These are phyloP conservation scores for Fusarium camptoceras DNA, from an alignment of 2,329 filamentous ascomycete species.

Conservation along the genomic window DNA sequence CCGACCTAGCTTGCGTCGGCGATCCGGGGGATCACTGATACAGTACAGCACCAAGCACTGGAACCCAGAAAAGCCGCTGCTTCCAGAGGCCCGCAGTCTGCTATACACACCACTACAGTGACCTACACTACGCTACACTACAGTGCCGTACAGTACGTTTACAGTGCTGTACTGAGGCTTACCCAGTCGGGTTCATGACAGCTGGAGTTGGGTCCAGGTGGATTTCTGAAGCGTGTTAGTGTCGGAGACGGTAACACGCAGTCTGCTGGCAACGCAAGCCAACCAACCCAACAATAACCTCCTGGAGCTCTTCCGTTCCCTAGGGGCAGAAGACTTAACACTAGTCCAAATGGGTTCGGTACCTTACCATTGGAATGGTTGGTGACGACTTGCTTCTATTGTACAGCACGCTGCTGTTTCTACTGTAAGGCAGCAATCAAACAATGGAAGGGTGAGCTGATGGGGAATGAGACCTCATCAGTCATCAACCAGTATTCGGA, in stretches of 20 bases:
- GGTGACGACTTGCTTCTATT: conserved; percentile 17
- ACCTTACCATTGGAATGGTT: conserved; percentile 23
- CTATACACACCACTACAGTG: conserved; percentile 14
- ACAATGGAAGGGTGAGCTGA: conserved; percentile 10
- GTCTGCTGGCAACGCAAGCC: conserved; percentile 2
- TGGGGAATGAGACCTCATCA: conserved; percentile 2
- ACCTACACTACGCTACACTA: not conserved
- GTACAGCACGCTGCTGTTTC: not conserved
- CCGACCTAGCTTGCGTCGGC: conserved; percentile 16
- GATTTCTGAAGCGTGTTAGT: conserved; percentile 21
- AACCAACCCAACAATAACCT: conserved; percentile 20
- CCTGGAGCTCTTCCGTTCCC: not conserved
- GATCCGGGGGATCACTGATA: conserved; percentile 44
- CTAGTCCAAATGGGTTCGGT: conserved; percentile 31
- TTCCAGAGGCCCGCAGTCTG: conserved; percentile 28
- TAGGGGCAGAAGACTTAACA: conserved; percentile 36
- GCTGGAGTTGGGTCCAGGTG: conserved; percentile 38
- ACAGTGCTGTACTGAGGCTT: conserved; percentile 35
- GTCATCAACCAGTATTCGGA: conserved; percentile 17
- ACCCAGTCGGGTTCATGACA: conserved; percentile 40
- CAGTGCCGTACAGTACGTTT: not conserved
- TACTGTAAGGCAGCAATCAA: conserved; percentile 9
- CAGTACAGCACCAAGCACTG: conserved; percentile 22
- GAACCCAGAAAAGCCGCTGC: conserved; percentile 21
- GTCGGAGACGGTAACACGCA: conserved; percentile 29